These are phyloP conservation scores for Trypanosoma conorhini DNA, from an alignment of 208 protist species.

Conservation along the genomic window DNA sequence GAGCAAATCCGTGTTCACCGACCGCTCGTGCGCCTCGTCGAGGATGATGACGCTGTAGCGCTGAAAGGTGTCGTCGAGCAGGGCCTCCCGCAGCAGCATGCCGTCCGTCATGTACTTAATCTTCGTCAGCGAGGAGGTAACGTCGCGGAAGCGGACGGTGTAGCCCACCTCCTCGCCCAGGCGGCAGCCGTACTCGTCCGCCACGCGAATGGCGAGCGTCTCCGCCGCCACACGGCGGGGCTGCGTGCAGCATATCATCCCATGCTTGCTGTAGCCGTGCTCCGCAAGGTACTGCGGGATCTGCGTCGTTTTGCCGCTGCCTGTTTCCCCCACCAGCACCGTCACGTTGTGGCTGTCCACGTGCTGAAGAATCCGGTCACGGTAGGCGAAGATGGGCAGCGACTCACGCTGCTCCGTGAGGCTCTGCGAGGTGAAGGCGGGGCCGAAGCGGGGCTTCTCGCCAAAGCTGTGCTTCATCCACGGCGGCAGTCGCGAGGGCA, in stretches of 20 bases:
- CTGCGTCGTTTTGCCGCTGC: slow-evolving; percentile 98
- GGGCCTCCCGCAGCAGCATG: slow-evolving; percentile 98
- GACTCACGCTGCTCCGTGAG: slow-evolving; percentile 79
- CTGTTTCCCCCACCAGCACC: slow-evolving; percentile 95
- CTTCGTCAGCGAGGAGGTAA: slow-evolving; percentile 94
- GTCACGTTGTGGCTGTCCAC: slow-evolving; percentile 85
- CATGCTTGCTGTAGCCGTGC: slow-evolving; percentile 75
- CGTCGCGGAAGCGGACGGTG: slow-evolving; percentile 99
- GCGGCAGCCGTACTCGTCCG: slow-evolving; percentile 97
- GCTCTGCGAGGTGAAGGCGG: slow-evolving; percentile 48
- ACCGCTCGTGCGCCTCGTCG: slow-evolving; percentile 99
- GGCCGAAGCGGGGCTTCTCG: slow-evolving; percentile 69
- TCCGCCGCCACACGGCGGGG: slow-evolving; percentile 99
- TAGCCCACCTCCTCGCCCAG: slow-evolving; percentile 99
- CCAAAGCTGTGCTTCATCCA: slow-evolving; percentile 86
- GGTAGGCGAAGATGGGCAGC: slow-evolving; percentile 96
- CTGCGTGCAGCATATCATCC: slow-evolving; percentile 96
- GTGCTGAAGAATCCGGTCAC: slow-evolving; percentile 89
- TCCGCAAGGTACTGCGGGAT: slow-evolving; percentile 96
- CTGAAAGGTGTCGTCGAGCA: slow-evolving; percentile 94
- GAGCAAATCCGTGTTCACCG: slow-evolving; percentile 99
- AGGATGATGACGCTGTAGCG: slow-evolving; percentile 99
- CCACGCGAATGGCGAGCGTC: slow-evolving; percentile 98
- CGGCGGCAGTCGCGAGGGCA: slow-evolving; percentile 63
- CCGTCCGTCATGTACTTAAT: slow-evolving; percentile 99